These are phyloP conservation scores for Neurospora tetraspora DNA, from an alignment of 495 filamentous ascomycete genomes.

Conservation along the genomic window DNA sequence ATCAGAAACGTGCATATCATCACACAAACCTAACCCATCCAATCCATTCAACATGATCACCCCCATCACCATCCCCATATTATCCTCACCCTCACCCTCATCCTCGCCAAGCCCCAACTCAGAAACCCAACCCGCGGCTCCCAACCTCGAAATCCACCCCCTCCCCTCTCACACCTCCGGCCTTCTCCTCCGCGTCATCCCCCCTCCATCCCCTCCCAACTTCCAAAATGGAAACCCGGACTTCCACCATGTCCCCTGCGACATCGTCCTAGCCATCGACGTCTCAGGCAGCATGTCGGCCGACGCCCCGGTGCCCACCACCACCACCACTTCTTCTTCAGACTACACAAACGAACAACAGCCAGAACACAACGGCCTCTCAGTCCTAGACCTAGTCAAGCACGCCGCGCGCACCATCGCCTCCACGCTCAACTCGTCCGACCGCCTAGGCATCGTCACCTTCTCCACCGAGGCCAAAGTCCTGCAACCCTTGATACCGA, in stretches of 20 bases:
- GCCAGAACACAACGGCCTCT: slow-evolving; percentile 24
- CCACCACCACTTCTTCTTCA: background rate
- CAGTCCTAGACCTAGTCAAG: slow-evolving; percentile 35
- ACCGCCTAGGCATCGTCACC: slow-evolving; percentile 38
- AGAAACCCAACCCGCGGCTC: background rate
- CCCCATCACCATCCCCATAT: background rate
- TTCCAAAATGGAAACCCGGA: slow-evolving; percentile 2
- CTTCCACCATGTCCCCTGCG: slow-evolving; percentile 27
- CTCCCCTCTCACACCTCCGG: slow-evolving; percentile 19
- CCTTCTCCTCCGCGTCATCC: slow-evolving; percentile 28
- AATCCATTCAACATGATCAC: background rate
- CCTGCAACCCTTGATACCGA: slow-evolving; percentile 25
- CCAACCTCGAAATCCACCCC: slow-evolving; percentile 22
- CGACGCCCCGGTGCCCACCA: slow-evolving; percentile 21
- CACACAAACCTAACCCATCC: background rate
- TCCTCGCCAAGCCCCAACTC: background rate
- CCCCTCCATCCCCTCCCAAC: slow-evolving; percentile 23
- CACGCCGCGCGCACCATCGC: slow-evolving; percentile 36
- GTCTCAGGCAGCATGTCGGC: slow-evolving; percentile 33
- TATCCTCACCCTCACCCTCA: background rate
- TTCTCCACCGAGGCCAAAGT: slow-evolving; percentile 23
- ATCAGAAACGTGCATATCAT: no score
- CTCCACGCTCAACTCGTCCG: slow-evolving; percentile 27
- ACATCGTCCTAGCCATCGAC: slow-evolving; percentile 39
- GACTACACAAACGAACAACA: slow-evolving; percentile 8